Evolutionary conservation across 176 grass and related monocot species (phyloP).

Genomic region (Lolium rigidum): DNA sequence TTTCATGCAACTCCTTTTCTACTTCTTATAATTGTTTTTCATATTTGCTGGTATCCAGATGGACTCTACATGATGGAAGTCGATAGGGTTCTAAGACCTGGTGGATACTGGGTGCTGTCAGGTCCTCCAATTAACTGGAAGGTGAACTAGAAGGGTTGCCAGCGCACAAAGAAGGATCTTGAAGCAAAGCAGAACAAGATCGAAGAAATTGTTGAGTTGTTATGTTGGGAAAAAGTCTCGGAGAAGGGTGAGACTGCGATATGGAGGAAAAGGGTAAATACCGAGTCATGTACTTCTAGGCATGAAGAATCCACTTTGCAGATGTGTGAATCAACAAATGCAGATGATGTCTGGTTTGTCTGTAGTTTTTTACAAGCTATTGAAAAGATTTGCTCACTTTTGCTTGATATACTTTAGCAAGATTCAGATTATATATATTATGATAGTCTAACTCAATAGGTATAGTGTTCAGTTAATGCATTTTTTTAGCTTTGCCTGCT

Average conservation of each 20-base stretch:
- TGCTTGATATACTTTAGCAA: not conserved
- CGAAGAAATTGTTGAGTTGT: constrained; percentile 78
- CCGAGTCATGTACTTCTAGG: constrained; percentile 68
- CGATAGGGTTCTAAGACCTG: constrained; percentile 93
- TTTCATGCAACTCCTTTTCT: constrained; percentile 21
- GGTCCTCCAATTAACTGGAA: constrained; percentile 95
- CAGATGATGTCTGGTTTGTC: constrained; percentile 87
- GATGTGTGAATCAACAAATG: constrained; percentile 74
- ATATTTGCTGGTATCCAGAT: constrained; percentile 49
- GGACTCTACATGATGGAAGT: constrained; percentile 98
- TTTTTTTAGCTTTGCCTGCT: not conserved
- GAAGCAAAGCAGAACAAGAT: constrained; percentile 83
- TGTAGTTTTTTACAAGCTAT: constrained; percentile 24
- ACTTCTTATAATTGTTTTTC: not conserved
- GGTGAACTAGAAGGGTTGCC: constrained; percentile 76
- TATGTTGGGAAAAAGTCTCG: constrained; percentile 92
- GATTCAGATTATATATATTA: not conserved
- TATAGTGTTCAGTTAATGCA: not conserved
- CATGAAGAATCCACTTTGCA: constrained; percentile 64
- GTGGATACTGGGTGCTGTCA: constrained; percentile 95
- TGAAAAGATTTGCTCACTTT: not conserved
- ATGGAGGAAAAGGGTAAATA: constrained; percentile 85
- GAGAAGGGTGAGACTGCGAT: constrained; percentile 93
- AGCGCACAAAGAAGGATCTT: constrained; percentile 86
- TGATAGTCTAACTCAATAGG: not conserved